These are phyloP conservation scores for Phytophthora hybrid DNA, from an alignment of 352 stramenopile species.

Conservation along the genomic window DNA sequence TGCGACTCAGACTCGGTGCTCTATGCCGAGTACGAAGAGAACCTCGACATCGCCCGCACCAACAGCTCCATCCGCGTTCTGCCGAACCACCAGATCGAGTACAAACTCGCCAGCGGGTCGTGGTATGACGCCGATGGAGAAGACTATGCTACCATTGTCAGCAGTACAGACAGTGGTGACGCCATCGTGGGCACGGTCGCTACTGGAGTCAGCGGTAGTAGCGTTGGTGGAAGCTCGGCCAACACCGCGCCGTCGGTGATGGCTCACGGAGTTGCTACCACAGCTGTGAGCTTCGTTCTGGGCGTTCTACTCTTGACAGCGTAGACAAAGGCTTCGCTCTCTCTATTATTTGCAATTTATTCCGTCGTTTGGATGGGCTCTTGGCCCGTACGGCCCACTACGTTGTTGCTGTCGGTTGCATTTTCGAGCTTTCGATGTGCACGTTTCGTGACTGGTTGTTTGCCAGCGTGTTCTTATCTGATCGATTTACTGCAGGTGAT, in stretches of 20 bases:
- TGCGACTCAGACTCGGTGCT: conserved; percentile 57
- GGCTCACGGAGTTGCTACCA: not conserved
- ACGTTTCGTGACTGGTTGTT: not conserved
- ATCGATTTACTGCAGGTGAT: not conserved
- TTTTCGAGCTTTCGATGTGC: not conserved
- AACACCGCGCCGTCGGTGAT: conserved; percentile 14
- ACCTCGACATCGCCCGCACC: conserved; percentile 41
- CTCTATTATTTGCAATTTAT: conserved; percentile 35
- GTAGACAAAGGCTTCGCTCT: not conserved
- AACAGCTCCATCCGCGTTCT: conserved; percentile 44
- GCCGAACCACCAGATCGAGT: conserved; percentile 43
- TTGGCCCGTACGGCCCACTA: not conserved
- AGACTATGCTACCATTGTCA: conserved; percentile 18
- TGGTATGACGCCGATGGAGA: conserved; percentile 40
- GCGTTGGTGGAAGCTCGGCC: conserved; percentile 18
- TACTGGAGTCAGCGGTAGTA: conserved; percentile 22
- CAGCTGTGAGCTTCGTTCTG: conserved; percentile 5
- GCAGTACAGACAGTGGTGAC: conserved; percentile 9
- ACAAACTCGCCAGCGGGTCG: conserved; percentile 40
- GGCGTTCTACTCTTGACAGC: conserved; percentile 19
- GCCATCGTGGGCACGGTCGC: conserved; percentile 34
- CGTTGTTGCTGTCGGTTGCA: not conserved
- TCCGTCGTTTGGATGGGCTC: conserved; percentile 1
- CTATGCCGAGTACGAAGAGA: conserved; percentile 55
- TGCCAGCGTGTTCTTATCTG: conserved; percentile 2